Evolutionary conservation across 495 filamentous ascomycete genomes (phyloP), one percentile per base, ranked within the genome.

Genomic region (Neurospora sp.): DNA sequence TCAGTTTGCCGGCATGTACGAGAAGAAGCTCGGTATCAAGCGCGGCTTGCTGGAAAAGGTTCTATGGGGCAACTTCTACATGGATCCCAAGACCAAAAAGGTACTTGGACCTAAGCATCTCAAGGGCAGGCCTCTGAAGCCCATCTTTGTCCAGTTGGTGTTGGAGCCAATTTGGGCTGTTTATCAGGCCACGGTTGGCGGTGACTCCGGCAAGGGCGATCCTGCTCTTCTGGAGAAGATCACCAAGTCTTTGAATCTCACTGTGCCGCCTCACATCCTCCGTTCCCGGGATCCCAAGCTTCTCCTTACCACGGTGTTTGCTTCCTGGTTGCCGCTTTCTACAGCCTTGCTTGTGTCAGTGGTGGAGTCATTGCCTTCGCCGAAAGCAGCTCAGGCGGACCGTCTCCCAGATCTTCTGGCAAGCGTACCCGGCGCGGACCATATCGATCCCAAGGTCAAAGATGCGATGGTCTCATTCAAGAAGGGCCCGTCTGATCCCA

Each of bases 61-160:
- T 3, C 86, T 99, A 12, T 99, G 96, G 96, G 96, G 96, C 48
- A 95, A 97, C 76, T 98, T 91, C 80, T 98, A 98, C 81, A 84
- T 99, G 35, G 96, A 99, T 76, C 94, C 96, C 3, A 99, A 98
- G 83, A 97, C 95, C 4, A 99, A 96, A 81, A 89, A 96, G 77
- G 92, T 99, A 6, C 84, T 99, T 5, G 92, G 90, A 2, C 88
- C 90, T 69, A 98, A 97, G 83, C 96, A 98, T 85, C 86, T 99
- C 44, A 98, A 96, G 78, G 96, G 96, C 16, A 85, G 96, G 20
- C 86, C 89, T 39, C 82, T 99, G 71, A 99, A 98, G 81, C 96
- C 96, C 1, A 94, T 98, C 89, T 99, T 99, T 82, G 96, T 98
- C 39, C 95, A 98, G 79, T 84, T 99, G 70, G 96, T 99, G 7